These are phyloP conservation scores for Viridothelium virens DNA, from an alignment of 495 filamentous ascomycete species.

Conservation along the genomic window DNA sequence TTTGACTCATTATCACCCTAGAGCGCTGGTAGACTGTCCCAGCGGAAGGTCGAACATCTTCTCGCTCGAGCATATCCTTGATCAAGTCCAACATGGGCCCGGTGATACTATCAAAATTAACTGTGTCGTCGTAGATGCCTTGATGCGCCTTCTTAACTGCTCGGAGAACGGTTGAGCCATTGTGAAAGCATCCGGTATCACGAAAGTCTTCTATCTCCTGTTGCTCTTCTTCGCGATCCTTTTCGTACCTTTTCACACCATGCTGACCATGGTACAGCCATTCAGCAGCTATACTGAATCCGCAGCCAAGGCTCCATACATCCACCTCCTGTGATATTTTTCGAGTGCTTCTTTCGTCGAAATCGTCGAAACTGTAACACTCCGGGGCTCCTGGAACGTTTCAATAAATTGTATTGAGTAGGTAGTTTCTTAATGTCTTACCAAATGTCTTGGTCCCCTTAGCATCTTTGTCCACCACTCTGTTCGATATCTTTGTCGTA, in stretches of 20 bases:
- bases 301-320: background rate
- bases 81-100: background rate
- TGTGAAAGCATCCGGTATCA: background rate
- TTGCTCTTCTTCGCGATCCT: background rate
- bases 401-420: background rate
- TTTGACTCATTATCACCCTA: too few relatives aligned
- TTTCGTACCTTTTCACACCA: background rate
- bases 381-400: background rate
- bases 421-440: too few relatives aligned
- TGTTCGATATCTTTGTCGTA: background rate
- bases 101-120: background rate
- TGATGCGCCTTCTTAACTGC: background rate
- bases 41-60: too few relatives aligned
- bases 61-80: too few relatives aligned
- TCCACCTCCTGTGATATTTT: background rate
- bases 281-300: background rate
- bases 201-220: background rate
- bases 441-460: background rate
- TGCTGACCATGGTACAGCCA: background rate
- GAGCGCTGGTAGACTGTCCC: too few relatives aligned
- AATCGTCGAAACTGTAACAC: background rate
- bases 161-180: background rate
- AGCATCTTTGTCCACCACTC: background rate
- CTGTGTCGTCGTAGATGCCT: background rate
- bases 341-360: background rate